A percentile compares a stretch with the other conserved stretches of the same genome.
These are phyloP conservation scores for Phytopythium aichiense DNA, from an alignment of 352 stramenopile species.

Conservation along the genomic window DNA sequence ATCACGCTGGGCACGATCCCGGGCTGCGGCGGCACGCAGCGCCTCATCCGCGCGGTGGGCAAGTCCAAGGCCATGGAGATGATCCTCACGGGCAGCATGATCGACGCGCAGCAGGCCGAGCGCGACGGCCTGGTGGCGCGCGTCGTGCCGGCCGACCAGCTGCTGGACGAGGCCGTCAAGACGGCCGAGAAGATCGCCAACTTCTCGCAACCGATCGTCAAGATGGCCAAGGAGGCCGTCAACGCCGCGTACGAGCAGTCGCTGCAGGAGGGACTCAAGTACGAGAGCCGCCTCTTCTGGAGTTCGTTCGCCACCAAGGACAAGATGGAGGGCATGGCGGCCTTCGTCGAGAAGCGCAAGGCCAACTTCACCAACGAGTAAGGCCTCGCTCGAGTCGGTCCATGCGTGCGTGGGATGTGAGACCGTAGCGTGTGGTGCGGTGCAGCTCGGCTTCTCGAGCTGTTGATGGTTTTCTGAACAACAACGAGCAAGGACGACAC, in stretches of 20 bases:
- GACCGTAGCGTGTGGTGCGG: background rate
- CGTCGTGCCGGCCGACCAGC: conserved; percentile 89
- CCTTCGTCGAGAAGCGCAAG: conserved; percentile 97
- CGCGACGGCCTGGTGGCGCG: conserved; percentile 92
- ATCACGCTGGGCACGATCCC: conserved; percentile 98
- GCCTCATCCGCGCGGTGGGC: conserved; percentile 95
- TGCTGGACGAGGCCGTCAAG: conserved; percentile 94
- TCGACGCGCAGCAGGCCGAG: conserved; percentile 94
- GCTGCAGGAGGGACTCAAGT: conserved; percentile 93
- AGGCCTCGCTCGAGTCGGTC: conserved; percentile 18
- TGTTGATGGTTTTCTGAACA: background rate
- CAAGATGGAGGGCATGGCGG: conserved; percentile 95
- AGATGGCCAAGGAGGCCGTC: conserved; percentile 97
- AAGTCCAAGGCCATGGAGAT: conserved; percentile 99
- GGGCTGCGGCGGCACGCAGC: conserved; percentile 95
- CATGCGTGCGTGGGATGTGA: background rate
- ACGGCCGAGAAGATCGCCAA: conserved; percentile 95
- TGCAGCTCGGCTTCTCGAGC: background rate
- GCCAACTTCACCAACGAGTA: conserved; percentile 94
- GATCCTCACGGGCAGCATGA: conserved; percentile 97
- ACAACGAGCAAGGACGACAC: background rate
- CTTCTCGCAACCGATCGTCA: conserved; percentile 94
- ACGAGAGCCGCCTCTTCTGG: conserved; percentile 98
- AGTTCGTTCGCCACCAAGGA: conserved; percentile 95
- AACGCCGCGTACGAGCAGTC: conserved; percentile 92